Evolutionary conservation across 2,329 filamentous ascomycete genomes (phyloP).

Genomic region (Rhexocercosporidium sp.): DNA sequence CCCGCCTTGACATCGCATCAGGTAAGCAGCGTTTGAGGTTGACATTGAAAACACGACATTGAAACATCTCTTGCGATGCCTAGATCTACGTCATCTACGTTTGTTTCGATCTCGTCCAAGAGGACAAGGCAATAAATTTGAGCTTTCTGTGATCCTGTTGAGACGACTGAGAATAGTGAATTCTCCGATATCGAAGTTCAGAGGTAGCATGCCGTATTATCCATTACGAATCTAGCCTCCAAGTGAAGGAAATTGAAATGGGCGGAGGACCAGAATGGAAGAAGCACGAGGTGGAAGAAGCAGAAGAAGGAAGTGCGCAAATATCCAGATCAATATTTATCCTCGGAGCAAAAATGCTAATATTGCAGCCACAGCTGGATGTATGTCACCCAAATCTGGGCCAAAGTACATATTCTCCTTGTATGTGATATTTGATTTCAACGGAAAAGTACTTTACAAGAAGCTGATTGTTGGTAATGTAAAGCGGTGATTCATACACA

Average conservation of each 20-base stretch:
- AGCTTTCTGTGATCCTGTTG: neutral
- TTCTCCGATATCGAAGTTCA: neutral
- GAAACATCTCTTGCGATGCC: neutral
- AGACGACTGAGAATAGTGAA: too few species aligned
- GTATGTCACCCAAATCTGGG: neutral
- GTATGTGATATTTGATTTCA: neutral
- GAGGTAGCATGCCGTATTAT: too few species aligned
- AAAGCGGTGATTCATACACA: constrained; percentile 46
- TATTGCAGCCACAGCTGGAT: neutral
- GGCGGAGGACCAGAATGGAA: constrained; percentile 13
- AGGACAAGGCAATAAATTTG: too few species aligned
- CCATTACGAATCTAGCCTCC: neutral
- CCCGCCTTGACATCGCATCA: neutral
- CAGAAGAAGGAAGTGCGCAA: neutral
- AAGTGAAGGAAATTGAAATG: neutral
- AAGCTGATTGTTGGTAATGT: neutral
- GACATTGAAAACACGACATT: neutral
- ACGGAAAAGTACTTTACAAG: neutral
- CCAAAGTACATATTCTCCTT: constrained; percentile 15
- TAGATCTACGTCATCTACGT: neutral
- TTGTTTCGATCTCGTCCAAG: neutral
- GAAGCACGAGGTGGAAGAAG: neutral
- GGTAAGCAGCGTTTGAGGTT: neutral
- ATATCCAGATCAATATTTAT: neutral
- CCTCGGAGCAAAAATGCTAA: neutral